These are phyloP conservation scores for Xylariaceae sp. DNA, from an alignment of 2,329 filamentous ascomycete genomes.

Conservation along the genomic window DNA sequence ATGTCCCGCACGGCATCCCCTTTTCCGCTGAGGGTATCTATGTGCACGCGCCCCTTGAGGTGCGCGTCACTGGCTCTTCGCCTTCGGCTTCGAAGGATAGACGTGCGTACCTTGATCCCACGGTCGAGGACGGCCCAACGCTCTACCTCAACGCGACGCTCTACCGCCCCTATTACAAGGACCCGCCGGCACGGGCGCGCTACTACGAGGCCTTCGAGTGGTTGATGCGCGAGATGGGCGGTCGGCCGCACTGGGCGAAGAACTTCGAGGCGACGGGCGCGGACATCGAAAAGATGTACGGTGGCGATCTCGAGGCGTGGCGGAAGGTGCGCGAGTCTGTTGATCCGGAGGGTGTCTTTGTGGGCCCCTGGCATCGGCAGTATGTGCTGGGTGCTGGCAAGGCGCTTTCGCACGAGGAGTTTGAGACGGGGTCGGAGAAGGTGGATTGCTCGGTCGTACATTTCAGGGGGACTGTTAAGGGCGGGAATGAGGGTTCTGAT, in stretches of 20 bases:
- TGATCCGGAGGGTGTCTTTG: conserved; percentile 80
- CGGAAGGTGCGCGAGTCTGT: conserved; percentile 61
- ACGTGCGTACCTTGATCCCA: conserved; percentile 62
- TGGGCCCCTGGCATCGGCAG: conserved; percentile 82
- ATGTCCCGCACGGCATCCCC: conserved; percentile 65
- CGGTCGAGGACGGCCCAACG: conserved; percentile 61
- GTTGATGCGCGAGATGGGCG: conserved; percentile 80
- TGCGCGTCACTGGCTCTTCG: conserved; percentile 73
- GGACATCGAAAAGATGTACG: conserved; percentile 65
- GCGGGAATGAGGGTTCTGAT: neutral
- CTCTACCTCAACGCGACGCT: conserved; percentile 87
- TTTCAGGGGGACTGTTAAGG: conserved; percentile 22
- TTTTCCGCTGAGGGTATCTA: conserved; percentile 74
- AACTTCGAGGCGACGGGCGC: conserved; percentile 64
- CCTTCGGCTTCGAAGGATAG: conserved; percentile 30
- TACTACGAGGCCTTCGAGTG: conserved; percentile 91
- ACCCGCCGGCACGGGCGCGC: conserved; percentile 68
- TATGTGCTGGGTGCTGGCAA: conserved; percentile 47
- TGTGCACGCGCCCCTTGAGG: conserved; percentile 86
- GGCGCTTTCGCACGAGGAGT: conserved; percentile 31
- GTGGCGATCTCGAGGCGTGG: conserved; percentile 61
- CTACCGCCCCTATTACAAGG: conserved; percentile 72
- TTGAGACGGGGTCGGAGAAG: conserved; percentile 22
- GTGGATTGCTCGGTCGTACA: conserved; percentile 18
- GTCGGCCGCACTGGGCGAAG: conserved; percentile 86